Conservation (phyloP, 2,329 filamentous ascomycete species). For the Hymenoscyphus albidus region DNA sequence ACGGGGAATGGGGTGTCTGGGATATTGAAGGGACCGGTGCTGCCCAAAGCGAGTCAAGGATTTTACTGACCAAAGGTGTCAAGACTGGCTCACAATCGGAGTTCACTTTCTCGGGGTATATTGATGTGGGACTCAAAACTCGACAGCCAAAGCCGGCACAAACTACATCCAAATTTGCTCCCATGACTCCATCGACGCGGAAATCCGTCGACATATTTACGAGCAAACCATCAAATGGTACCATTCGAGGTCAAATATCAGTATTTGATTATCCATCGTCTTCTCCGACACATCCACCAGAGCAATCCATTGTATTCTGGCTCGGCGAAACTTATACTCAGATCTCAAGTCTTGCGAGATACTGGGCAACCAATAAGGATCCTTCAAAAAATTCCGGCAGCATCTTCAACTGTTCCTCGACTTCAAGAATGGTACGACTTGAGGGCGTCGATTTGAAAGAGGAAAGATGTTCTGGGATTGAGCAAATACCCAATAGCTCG, state of each 20-base stretch:
- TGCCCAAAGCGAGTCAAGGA: conserved; percentile 47
- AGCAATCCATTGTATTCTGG: conserved; percentile 36
- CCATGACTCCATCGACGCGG: conserved; percentile 61
- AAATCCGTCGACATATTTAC: conserved; percentile 32
- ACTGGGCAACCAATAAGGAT: conserved; percentile 31
- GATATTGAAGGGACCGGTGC: conserved; percentile 58
- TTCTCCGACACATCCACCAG: conserved; percentile 26
- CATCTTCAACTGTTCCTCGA: conserved; percentile 27
- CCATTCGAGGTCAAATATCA: conserved; percentile 30
- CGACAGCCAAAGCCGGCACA: conserved; percentile 23
- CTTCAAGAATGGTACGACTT: conserved; percentile 29
- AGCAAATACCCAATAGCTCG: conserved; percentile 26
- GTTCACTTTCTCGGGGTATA: conserved; percentile 55
- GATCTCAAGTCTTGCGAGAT: conserved; percentile 34
- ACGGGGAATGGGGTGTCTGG: conserved; percentile 67
- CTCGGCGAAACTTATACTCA: conserved; percentile 32
- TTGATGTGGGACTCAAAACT: conserved; percentile 49
- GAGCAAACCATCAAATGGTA: conserved; percentile 15
- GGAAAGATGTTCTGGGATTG: conserved; percentile 33
- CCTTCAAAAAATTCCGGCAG: conserved; percentile 21
- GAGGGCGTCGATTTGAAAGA: conserved; percentile 34
- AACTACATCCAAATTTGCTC: conserved; percentile 51
- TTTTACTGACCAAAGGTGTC: conserved; percentile 39
- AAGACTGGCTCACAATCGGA: conserved; percentile 54
- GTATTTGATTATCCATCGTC: conserved; percentile 28